Percentiles rank a stretch among this genome's conserved stretches.
Conservation (phyloP, 2,329 filamentous ascomycete genomes). For the Aspergillus caelatus region DNA sequence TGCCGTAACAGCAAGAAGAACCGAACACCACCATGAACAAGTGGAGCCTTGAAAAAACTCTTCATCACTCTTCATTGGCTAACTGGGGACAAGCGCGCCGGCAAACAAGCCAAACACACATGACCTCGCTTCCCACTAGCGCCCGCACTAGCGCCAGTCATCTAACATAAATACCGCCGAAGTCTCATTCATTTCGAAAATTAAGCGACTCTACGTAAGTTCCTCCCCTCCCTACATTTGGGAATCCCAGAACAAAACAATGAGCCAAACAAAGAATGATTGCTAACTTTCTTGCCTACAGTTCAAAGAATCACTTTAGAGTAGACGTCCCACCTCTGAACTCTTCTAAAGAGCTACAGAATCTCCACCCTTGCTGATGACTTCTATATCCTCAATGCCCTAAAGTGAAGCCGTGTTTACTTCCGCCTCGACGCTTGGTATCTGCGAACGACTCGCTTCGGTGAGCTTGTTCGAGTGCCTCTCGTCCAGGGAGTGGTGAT, state of each 20-base stretch:
- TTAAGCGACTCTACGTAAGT: conserved; percentile 50
- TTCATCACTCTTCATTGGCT: neutral
- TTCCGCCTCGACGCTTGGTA: conserved; percentile 43
- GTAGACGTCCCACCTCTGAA: conserved; percentile 88
- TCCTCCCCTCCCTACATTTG: conserved; percentile 29
- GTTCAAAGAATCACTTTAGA: conserved; percentile 94
- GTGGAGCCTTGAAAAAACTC: neutral
- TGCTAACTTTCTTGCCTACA: conserved; percentile 32
- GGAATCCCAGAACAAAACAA: neutral
- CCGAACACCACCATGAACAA: neutral
- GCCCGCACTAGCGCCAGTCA: neutral
- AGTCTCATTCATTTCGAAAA: conserved; percentile 29
- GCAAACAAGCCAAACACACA: conserved; percentile 24
- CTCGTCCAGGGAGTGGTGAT: conserved; percentile 85
- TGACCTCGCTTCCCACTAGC: conserved; percentile 28
- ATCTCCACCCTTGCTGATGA: conserved; percentile 94
- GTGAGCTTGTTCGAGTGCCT: conserved; percentile 34
- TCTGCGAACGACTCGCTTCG: conserved; percentile 41
- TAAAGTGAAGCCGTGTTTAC: conserved; percentile 77
- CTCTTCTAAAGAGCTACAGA: conserved; percentile 92
- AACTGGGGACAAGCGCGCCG: neutral
- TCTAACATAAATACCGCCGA: neutral
- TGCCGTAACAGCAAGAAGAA: neutral
- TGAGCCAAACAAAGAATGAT: conserved; percentile 1
- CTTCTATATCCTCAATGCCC: conserved; percentile 77